phyloP scores from a whole-genome alignment of 2,329 filamentous ascomycete species.

The Ramichloridium luteum region DNA sequence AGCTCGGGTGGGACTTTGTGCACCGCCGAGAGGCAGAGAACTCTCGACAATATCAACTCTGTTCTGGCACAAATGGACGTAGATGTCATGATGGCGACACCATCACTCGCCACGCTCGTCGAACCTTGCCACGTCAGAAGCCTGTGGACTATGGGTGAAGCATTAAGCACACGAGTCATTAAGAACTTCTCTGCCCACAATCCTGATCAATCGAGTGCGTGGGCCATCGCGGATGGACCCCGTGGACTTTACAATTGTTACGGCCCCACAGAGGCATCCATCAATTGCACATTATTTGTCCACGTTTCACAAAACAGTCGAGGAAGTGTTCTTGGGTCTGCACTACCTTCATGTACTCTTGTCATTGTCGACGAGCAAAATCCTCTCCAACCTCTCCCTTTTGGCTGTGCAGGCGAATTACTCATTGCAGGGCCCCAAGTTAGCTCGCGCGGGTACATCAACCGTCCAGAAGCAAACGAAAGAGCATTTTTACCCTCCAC shows the following conservation, averaged over 20 bases:
- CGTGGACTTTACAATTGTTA: conserved; percentile 10
- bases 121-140: conserved; percentile 7
- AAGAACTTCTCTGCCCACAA: conserved; percentile 9
- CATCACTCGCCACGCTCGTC: conserved; percentile 10
- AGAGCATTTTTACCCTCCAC: not conserved
- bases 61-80: conserved; percentile 8
- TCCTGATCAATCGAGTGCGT: conserved; percentile 2
- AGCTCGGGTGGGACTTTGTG: conserved; percentile 12
- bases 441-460: conserved; percentile 10
- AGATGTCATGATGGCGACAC: conserved; percentile 11
- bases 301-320: too few species aligned
- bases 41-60: conserved; percentile 7
- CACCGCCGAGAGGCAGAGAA: conserved; percentile 7
- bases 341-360: too few species aligned
- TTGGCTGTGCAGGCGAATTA: conserved; percentile 9
- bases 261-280: conserved; percentile 11
- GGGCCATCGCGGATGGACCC: too few species aligned
- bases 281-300: conserved; percentile 12
- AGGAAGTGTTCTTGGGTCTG: too few species aligned
- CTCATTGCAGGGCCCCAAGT: conserved; percentile 10
- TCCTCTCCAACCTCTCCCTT: conserved; percentile 4
- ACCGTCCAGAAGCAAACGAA: conserved; percentile 2
- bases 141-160: conserved; percentile 12
- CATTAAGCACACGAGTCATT: conserved; percentile 9
- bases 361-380: conserved; percentile 2